Percentiles rank a stretch among this genome's conserved stretches.
These are phyloP conservation scores for Zoysia japonica DNA, from an alignment of 176 grass and related monocot species.

Conservation along the genomic window DNA sequence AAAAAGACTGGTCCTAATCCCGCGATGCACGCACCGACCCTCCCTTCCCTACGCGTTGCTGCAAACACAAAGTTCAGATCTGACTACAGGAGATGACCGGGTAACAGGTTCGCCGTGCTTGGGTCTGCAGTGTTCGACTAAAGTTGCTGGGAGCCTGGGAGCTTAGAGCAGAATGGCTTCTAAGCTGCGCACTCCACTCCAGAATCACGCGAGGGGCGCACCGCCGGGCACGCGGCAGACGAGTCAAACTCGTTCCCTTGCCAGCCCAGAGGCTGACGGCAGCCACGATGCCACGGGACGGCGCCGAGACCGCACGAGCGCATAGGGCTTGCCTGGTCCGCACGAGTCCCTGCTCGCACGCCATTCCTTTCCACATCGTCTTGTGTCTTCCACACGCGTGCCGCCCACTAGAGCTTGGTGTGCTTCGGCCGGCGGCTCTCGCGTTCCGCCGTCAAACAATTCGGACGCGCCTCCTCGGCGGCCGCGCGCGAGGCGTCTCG, in stretches of 20 bases:
- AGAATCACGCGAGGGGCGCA: neutral
- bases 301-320: constrained; percentile 30
- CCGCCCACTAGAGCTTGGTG: neutral
- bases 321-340: neutral
- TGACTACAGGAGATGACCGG: too few species aligned
- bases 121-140: neutral
- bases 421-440: constrained; percentile 27
- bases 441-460: constrained; percentile 21
- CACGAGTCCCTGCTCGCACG: neutral
- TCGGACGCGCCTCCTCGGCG: constrained; percentile 38
- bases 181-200: neutral
- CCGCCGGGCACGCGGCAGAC: neutral
- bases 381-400: constrained; percentile 10
- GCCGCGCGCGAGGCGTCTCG: constrained; percentile 45
- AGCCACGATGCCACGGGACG: constrained; percentile 13
- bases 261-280: neutral
- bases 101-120: too few species aligned
- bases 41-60: too few species aligned
- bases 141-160: neutral
- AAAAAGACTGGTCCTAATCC: too few species aligned
- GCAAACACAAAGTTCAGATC: too few species aligned
- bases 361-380: neutral
- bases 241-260: neutral
- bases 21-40: too few species aligned
- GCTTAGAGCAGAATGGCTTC: neutral